These are phyloP conservation scores for Gleditsia sinensis DNA, from an alignment of 306 rosid species.

Conservation along the genomic window DNA sequence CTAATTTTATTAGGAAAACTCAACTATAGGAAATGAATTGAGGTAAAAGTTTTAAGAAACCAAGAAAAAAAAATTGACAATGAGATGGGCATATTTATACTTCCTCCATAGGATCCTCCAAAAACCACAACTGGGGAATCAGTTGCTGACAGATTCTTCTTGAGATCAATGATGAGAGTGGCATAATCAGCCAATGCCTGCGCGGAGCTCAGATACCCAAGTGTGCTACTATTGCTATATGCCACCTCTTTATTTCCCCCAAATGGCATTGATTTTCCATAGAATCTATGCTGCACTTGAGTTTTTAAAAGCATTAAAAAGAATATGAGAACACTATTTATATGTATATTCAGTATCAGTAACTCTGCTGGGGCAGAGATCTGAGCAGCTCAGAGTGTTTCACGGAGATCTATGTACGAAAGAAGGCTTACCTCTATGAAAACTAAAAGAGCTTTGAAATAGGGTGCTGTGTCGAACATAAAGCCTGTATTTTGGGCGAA, in stretches of 20 bases:
- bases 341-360: neutral
- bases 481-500: slow-evolving; percentile 81
- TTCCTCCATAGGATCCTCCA: slow-evolving; percentile 97
- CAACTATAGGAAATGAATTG: no score
- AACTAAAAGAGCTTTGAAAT: slow-evolving; percentile 73
- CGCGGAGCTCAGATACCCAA: slow-evolving; percentile 70
- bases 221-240: slow-evolving; percentile 56
- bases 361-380: neutral
- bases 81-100: slow-evolving; percentile 31
- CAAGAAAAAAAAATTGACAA: no score
- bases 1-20: neutral
- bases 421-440: slow-evolving; percentile 83
- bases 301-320: slow-evolving; percentile 13
- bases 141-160: slow-evolving; percentile 60
- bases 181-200: slow-evolving; percentile 93
- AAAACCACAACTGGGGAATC: slow-evolving; percentile 83
- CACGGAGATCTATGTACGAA: no score
- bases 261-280: slow-evolving; percentile 80
- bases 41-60: no score
- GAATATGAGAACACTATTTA: neutral
- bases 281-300: slow-evolving; percentile 73
- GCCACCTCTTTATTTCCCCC: slow-evolving; percentile 65
- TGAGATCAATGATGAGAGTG: slow-evolving; percentile 62
- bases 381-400: no score
- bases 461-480: slow-evolving; percentile 61